Percentiles rank a stretch among this genome's conserved stretches.
phyloP scores from a whole-genome alignment of 768 basidiomycete genomes.

The Tremella fuciformis region DNA sequence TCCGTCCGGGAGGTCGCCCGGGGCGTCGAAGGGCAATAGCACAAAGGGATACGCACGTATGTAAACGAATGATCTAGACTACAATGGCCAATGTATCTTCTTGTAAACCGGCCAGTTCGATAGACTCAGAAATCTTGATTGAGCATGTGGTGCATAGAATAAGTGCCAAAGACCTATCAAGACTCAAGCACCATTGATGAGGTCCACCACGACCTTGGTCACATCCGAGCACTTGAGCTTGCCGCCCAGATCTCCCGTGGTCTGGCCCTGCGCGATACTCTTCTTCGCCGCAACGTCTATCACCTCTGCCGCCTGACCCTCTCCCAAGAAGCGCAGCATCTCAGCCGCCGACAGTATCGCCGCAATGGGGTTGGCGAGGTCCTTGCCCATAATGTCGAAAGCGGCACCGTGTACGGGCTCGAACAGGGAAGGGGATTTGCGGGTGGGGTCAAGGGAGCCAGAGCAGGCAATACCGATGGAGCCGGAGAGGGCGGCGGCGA shows the following conservation, averaged over 20 bases:
- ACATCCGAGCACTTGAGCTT: constrained; percentile 23
- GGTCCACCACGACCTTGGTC: constrained; percentile 25
- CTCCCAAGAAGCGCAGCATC: constrained; percentile 58
- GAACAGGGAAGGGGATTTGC: constrained; percentile 57
- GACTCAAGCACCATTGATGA: constrained; percentile 6
- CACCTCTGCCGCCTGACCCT: constrained; percentile 51
- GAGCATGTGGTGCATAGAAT: no score
- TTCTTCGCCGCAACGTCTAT: constrained; percentile 26
- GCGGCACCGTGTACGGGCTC: constrained; percentile 63
- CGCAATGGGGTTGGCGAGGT: constrained; percentile 60
- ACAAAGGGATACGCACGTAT: neutral
- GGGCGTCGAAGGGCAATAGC: constrained; percentile 5
- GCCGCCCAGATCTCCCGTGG: constrained; percentile 34
- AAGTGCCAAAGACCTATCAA: no score
- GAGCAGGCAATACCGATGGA: constrained; percentile 62
- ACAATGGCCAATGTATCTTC: no score
- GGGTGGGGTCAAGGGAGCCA: constrained; percentile 53
- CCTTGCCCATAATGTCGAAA: constrained; percentile 61
- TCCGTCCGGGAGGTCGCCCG: constrained; percentile 40
- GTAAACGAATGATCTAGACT: no score
- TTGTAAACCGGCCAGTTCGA: no score
- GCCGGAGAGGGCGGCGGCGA: constrained; percentile 59
- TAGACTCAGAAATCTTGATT: no score
- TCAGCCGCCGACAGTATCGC: constrained; percentile 61
- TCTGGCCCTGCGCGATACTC: constrained; percentile 25